Base-by-base conservation (phyloP, 306 rosid species). In the Medicago ruthenica region DNA sequence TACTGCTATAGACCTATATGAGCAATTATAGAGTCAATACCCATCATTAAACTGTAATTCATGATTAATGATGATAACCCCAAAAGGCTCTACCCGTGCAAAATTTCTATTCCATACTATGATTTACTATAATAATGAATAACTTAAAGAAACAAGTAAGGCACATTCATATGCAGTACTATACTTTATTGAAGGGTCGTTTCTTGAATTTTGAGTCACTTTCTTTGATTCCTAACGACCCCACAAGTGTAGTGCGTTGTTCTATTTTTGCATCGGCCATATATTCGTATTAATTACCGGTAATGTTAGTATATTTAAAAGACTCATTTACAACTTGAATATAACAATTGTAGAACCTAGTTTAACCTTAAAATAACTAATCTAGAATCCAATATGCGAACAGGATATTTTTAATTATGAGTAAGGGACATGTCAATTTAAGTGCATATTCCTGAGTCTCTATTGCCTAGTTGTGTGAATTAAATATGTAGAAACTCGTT, bases 151-250 rank as follows among this genome's bases (percentile, higher is more conserved):
- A 55, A 57, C 27, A 24, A 27, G 5, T 57, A 11, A 64, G 73
- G 79, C 65, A 81, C 64, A 42, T 67, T 67, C 79, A 81, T 12
- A 58, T 74, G 65, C 75, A 70, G 37, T 22, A 5, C 9, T 37
- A 34, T 75, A 51, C 68, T 75, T 85, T 70, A 65, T 8, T 75
- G 61, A 85, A 60, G 77, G 77, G 80, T 67, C 74, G 41, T 70
- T 70, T 85, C 74, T 85, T 82, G 62, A 66, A 50, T 53, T 71
- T 81, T 79, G 55, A 71, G 79, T 66, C 86, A 78, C 85, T 81
- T 80, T 42, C 67, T 64, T 80, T 75, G 45, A 78, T 78, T 85
- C 85, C 63, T 16, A 63, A 63, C 60, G 76, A 78, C 79, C 88
- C 77, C 83, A 85, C 83, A 64, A 64, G 31, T 57, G 8, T 78